Evolutionary conservation across 192 early-diverging fungal species (phyloP), one percentile per base, ranked within the genome.

Genomic region (Coemansia sp.): DNA sequence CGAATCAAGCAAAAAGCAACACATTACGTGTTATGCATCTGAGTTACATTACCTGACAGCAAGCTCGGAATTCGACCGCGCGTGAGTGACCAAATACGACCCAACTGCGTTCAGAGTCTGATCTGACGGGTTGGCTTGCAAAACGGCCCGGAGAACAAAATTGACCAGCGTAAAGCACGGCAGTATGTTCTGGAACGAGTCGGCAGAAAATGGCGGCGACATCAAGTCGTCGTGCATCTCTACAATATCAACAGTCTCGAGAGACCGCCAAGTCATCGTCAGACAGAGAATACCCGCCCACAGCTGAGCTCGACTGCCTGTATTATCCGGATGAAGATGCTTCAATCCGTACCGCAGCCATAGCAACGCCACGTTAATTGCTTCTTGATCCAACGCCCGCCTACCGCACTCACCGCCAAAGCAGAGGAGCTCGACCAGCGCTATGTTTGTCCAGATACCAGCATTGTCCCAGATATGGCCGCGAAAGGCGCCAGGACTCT

Each of bases 21-120:
- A 21, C 19, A 12, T 10, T 23, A 43, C 51, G 12, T 43, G 51
- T 53, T 62, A 32, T 32, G 29, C 29, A 32, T 32, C 29, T 32
- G 5, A 32, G 29, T 14, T 59, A 68, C 56, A 77, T 60, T 77
- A 77, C 75, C 75, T 77, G 45, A 77, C 39, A 35, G 61, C 67
- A 25, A 72, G 60, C 45, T 72, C 75, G 12, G 65, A 43, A 48
- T 77, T 70, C 17, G 52, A 17, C 17, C 54, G 45, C 8, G 61
- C 65, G 4, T 27, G 7, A 1, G 63, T 19, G 15, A 62, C 43
- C 3, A 72, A 24, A 29, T 67, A 72, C 15, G 27, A 22, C 0
- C 32, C 47, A 15, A 77, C 58, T 5, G 69, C 65, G 3, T 19
- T 24, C 8, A 72, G 56, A 4, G 65, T 63, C 9, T 21, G 37